These are phyloP conservation scores for Pelagomonas calceolata DNA, from an alignment of 108 stramenopile genomes.

Conservation along the genomic window DNA sequence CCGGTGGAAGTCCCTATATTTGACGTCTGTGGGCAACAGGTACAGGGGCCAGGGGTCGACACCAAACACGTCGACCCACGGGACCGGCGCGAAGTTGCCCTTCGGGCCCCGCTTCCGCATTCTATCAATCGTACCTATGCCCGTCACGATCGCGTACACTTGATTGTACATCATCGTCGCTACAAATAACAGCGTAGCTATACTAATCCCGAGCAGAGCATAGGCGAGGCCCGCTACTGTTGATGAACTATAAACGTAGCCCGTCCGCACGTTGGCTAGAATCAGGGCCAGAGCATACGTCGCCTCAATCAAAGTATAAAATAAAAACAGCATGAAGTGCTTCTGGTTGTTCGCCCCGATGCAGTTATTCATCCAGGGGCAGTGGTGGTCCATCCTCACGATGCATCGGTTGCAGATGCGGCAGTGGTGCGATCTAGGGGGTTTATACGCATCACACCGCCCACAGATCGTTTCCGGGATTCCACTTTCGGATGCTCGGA, in stretches of 20 bases:
- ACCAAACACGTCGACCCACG: background rate
- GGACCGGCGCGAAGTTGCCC: background rate
- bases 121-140: conserved; percentile 77
- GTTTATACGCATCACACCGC: conserved; percentile 95
- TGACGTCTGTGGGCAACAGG: background rate
- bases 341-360: conserved; percentile 83
- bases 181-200: conserved; percentile 70
- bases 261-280: conserved; percentile 75
- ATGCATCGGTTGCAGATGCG: conserved; percentile 94
- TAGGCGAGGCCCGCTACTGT: background rate
- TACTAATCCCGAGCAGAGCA: conserved; percentile 28
- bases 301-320: conserved; percentile 76
- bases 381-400: conserved; percentile 94
- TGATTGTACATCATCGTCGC: conserved; percentile 71
- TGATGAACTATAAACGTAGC: conserved; percentile 42
- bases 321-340: conserved; percentile 85
- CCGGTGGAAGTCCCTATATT: background rate
- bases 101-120: conserved; percentile 17
- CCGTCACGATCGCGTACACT: conserved; percentile 69
- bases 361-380: conserved; percentile 99
- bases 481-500: conserved; percentile 42
- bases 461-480: conserved; percentile 62
- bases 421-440: conserved; percentile 90
- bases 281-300: conserved; percentile 65
- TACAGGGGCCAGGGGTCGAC: conserved; percentile 1